These are phyloP conservation scores for Hypoxylon lienhwacheense DNA, from an alignment of 495 filamentous ascomycete genomes.

Conservation along the genomic window DNA sequence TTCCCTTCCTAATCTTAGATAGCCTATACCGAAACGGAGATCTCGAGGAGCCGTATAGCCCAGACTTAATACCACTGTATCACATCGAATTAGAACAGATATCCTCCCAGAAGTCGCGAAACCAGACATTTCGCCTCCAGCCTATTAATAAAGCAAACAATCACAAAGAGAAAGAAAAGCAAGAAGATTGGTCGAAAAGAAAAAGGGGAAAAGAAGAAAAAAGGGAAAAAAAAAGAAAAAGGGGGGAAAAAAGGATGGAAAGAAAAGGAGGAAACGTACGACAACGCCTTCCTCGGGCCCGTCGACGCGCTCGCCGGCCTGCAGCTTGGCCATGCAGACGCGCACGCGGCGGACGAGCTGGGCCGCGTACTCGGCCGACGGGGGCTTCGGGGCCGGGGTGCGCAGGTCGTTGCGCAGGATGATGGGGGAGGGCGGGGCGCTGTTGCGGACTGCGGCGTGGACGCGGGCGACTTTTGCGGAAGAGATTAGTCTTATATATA, in stretches of 20 bases:
- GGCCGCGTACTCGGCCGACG: conserved; percentile 10
- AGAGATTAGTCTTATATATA: no score
- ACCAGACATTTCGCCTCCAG: background rate
- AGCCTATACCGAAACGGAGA: no score
- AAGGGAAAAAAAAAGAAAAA: background rate
- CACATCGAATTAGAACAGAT: background rate
- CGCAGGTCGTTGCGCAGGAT: conserved; percentile 22
- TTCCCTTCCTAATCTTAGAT: no score
- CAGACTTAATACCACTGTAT: conserved; percentile 17
- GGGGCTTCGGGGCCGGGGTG: conserved; percentile 11
- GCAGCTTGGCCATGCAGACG: background rate
- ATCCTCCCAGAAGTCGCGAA: background rate
- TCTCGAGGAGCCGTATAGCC: no score
- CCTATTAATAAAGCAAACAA: background rate
- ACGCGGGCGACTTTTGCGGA: conserved; percentile 9
- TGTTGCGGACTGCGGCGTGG: conserved; percentile 3
- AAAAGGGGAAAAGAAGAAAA: background rate
- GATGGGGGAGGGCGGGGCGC: conserved; percentile 1
- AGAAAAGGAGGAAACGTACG: conserved; percentile 1
- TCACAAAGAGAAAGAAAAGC: background rate
- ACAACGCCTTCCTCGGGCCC: conserved; percentile 20
- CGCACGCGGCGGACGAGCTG: conserved; percentile 25
- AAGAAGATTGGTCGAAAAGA: background rate
- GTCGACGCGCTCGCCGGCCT: background rate
- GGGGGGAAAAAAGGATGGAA: background rate